phyloP scores from a whole-genome alignment of 2,329 filamentous ascomycete genomes.

The Daldinia sp. region DNA sequence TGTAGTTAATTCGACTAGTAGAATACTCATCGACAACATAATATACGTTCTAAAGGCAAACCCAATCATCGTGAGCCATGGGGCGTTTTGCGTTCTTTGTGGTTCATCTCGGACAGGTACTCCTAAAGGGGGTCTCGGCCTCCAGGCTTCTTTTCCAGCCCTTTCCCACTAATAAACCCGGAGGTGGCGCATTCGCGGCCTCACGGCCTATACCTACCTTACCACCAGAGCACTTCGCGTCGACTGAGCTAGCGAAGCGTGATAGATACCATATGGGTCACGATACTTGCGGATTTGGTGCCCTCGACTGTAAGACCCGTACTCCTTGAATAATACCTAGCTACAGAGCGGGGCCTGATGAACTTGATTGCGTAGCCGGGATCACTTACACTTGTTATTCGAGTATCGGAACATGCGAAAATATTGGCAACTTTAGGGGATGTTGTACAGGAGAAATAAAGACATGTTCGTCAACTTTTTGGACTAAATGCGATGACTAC shows the following conservation, averaged over 20 bases:
- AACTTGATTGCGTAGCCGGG: conserved; percentile 14
- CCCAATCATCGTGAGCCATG: conserved; percentile 10
- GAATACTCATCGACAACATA: background rate
- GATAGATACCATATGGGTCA: conserved; percentile 28
- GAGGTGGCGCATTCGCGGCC: conserved; percentile 24
- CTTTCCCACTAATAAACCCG: conserved; percentile 11
- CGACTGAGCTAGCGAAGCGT: conserved; percentile 22
- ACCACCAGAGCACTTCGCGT: conserved; percentile 23
- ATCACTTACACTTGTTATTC: conserved; percentile 28
- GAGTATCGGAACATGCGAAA: conserved; percentile 23
- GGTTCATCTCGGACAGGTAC: conserved; percentile 10
- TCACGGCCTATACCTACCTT: conserved; percentile 19
- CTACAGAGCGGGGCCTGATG: background rate
- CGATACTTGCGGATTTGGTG: conserved; percentile 35
- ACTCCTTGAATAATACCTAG: background rate
- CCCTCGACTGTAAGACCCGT: conserved; percentile 16
- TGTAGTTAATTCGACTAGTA: background rate
- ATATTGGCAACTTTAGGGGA: conserved; percentile 25
- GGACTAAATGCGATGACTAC: conserved; percentile 34
- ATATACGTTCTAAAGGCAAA: background rate
- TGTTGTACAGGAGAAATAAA: conserved; percentile 30
- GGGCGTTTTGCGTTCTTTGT: conserved; percentile 2
- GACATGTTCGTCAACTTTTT: conserved; percentile 30
- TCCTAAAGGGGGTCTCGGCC: conserved; percentile 17
- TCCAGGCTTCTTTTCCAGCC: conserved; percentile 7